phyloP scores from a whole-genome alignment of 345 rosid genomes.

The Eucalyptus cloeziana region DNA sequence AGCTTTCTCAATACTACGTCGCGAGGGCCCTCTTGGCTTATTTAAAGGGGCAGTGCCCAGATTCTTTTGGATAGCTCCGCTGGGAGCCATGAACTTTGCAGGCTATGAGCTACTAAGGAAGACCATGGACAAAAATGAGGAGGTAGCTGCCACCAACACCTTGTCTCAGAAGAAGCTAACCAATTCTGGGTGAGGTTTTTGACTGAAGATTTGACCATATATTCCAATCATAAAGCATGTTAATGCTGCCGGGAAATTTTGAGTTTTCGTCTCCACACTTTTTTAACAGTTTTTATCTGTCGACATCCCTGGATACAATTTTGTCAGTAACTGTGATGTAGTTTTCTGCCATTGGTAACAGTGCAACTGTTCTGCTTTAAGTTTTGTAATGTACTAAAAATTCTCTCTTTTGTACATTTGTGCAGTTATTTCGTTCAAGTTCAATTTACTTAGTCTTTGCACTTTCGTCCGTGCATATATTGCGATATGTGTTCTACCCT shows the following conservation, averaged over 20 bases:
- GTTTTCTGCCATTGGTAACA: not conserved
- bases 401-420: not conserved
- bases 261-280: not conserved
- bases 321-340: not conserved
- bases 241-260: constrained; percentile 8
- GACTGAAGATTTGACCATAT: not conserved
- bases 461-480: not conserved
- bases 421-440: not conserved
- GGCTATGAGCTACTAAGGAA: constrained; percentile 92
- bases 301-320: constrained; percentile 8
- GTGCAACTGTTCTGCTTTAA: not conserved
- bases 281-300: constrained; percentile 7
- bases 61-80: constrained; percentile 97
- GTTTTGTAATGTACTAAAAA: not conserved
- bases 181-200: constrained; percentile 2
- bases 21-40: constrained; percentile 88
- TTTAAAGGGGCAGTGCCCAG: constrained; percentile 95
- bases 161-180: constrained; percentile 22
- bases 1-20: constrained; percentile 60
- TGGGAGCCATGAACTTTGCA: constrained; percentile 99
- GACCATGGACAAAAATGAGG: constrained; percentile 67
- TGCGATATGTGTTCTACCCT: not conserved
- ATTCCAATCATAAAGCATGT: not conserved
- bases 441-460: not conserved
- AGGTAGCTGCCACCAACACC: constrained; percentile 4